Evolutionary conservation across 2,329 filamentous ascomycete species (phyloP).

Genomic region (Sclerotinia minor): DNA sequence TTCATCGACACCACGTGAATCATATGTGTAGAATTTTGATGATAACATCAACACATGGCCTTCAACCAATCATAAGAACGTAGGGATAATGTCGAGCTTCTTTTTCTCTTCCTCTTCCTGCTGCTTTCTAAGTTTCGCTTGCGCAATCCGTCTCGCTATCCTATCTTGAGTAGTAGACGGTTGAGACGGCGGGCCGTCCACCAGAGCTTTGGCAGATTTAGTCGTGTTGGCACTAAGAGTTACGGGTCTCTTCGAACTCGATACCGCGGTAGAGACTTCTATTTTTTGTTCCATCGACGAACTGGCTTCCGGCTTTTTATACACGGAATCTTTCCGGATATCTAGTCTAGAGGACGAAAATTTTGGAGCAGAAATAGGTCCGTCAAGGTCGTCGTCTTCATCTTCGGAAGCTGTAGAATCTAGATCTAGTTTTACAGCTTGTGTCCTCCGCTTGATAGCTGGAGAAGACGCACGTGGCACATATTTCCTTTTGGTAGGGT

Average conservation of each 20-base stretch:
- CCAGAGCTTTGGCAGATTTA: background rate
- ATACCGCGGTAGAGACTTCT: background rate
- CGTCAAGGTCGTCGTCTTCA: slow-evolving; percentile 39
- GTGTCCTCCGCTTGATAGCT: background rate
- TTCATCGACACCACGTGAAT: background rate
- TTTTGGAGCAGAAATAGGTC: slow-evolving; percentile 34
- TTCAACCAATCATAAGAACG: slow-evolving; percentile 30
- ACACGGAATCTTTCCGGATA: background rate
- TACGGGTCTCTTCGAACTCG: background rate
- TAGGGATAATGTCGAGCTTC: slow-evolving; percentile 36
- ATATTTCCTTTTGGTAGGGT: slow-evolving; percentile 20
- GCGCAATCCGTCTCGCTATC: slow-evolving; percentile 30
- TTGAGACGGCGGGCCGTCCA: background rate
- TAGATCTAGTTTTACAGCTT: slow-evolving; percentile 12
- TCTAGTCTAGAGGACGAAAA: slow-evolving; percentile 17
- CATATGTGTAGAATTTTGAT: background rate
- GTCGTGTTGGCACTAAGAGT: too few relatives aligned
- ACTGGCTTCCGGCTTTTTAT: background rate
- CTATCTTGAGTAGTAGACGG: slow-evolving; percentile 5
- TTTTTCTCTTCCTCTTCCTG: slow-evolving; percentile 33
- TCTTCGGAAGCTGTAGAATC: slow-evolving; percentile 23
- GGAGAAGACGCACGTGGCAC: slow-evolving; percentile 2
- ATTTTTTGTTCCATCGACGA: background rate
- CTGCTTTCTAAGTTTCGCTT: slow-evolving; percentile 28
- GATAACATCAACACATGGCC: background rate